phyloP scores from a whole-genome alignment of 179 eudicot genomes.

The Silene noctiflora region DNA sequence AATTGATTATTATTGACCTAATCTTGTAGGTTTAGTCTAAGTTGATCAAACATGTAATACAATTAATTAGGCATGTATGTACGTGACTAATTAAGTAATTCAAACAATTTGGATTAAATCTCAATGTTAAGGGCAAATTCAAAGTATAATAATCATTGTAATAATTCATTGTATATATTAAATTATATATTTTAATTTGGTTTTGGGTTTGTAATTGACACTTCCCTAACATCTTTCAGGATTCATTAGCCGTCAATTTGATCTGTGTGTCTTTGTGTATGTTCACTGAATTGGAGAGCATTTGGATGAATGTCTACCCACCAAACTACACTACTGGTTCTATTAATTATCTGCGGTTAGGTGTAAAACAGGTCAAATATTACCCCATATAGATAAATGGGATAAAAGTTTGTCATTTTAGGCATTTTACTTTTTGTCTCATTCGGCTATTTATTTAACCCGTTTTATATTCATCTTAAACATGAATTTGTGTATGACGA shows the following conservation, averaged over 20 bases:
- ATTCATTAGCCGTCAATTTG: slow-evolving; percentile 13
- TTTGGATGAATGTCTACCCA: background rate
- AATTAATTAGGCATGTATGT: background rate
- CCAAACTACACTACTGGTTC: slow-evolving; percentile 7
- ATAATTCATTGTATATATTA: slow-evolving; percentile 13
- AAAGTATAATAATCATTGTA: background rate
- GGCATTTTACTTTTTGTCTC: too few relatives aligned
- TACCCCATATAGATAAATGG: background rate
- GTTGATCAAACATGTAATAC: background rate
- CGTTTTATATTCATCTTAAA: too few relatives aligned
- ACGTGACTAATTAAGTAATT: background rate
- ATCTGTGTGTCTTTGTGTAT: background rate
- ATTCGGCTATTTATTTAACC: too few relatives aligned
- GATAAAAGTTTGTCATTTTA: too few relatives aligned
- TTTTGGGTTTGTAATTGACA: slow-evolving; percentile 12
- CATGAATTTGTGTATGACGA: too few relatives aligned
- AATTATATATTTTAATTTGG: background rate
- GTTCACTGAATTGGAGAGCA: background rate
- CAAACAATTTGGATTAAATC: background rate
- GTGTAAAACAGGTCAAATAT: too few relatives aligned
- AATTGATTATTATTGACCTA: background rate
- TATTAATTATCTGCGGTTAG: too few relatives aligned
- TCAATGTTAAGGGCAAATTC: slow-evolving; percentile 1
- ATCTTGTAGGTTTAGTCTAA: background rate
- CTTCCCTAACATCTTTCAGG: background rate